A percentile compares a stretch with the other conserved stretches of the same genome.
These are phyloP conservation scores for Chamaecyparis obtusa DNA, from an alignment of 75 land plant genomes.

Conservation along the genomic window DNA sequence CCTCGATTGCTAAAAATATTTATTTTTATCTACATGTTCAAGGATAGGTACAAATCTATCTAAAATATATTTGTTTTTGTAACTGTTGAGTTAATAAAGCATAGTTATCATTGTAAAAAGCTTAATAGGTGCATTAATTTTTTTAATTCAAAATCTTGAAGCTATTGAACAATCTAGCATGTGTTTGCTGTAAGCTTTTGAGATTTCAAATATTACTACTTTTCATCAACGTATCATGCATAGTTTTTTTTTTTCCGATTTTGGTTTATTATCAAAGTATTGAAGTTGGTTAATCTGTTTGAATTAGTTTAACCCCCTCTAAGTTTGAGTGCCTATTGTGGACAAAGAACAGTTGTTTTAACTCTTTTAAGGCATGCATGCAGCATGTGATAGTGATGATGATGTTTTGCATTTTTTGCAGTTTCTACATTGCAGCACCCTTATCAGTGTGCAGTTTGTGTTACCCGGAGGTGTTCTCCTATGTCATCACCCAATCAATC, in stretches of 20 bases:
- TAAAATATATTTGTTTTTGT: background rate
- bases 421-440: slow-evolving; percentile 82
- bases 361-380: background rate
- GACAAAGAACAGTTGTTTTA: background rate
- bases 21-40: background rate
- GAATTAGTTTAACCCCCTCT: background rate
- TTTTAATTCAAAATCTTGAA: background rate
- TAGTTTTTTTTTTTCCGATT: background rate
- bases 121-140: background rate
- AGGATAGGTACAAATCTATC: background rate
- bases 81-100: background rate
- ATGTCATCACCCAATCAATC: slow-evolving; percentile 16
- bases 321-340: background rate
- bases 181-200: background rate
- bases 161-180: background rate
- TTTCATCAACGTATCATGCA: background rate
- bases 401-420: slow-evolving; percentile 22
- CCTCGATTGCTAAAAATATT: background rate
- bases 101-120: background rate
- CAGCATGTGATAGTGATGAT: background rate
- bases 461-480: slow-evolving; percentile 30
- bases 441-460: slow-evolving; percentile 50
- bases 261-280: background rate
- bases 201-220: background rate
- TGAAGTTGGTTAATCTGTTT: background rate